These are phyloP conservation scores for Mycothermus thermophilus DNA, from an alignment of 495 filamentous ascomycete genomes.

Conservation along the genomic window DNA sequence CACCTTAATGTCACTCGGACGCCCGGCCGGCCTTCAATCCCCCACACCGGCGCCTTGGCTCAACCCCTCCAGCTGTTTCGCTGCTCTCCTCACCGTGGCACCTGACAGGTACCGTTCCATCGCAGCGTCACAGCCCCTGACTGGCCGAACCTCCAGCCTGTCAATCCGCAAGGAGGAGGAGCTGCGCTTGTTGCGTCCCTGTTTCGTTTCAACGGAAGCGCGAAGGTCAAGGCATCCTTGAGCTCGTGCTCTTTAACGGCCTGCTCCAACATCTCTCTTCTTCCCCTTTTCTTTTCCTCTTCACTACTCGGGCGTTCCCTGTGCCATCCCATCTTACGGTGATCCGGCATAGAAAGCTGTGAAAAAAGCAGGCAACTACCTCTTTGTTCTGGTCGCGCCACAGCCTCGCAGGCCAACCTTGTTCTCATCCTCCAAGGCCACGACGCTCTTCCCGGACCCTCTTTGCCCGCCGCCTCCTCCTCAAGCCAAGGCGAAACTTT, in stretches of 20 bases:
- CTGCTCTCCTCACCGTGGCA: too few species aligned
- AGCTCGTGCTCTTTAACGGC: too few species aligned
- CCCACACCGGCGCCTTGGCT: not conserved
- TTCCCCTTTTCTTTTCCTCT: not conserved
- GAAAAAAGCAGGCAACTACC: conserved; percentile 3
- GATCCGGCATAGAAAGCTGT: conserved; percentile 2
- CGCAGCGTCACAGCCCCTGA: conserved; percentile 2
- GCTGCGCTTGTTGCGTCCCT: too few species aligned
- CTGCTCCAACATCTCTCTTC: not conserved
- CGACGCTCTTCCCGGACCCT: too few species aligned
- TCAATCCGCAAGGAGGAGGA: too few species aligned
- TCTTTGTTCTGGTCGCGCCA: conserved; percentile 1
- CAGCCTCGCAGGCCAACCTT: conserved; percentile 3
- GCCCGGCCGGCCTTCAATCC: not conserved
- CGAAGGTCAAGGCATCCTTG: too few species aligned
- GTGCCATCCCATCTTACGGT: not conserved
- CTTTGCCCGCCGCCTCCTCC: too few species aligned
- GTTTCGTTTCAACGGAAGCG: too few species aligned
- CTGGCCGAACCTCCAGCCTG: not conserved
- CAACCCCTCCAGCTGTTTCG: conserved; percentile 8
- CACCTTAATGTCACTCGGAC: too few species aligned
- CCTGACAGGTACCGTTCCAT: conserved; percentile 4
- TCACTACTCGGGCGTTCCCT: not conserved
- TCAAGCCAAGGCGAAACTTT: too few species aligned
- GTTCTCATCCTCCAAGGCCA: not conserved